Percentiles rank a stretch among this genome's conserved stretches.
These are phyloP conservation scores for Fabrea salina DNA, from an alignment of 169 alveolate genomes.

Conservation along the genomic window DNA sequence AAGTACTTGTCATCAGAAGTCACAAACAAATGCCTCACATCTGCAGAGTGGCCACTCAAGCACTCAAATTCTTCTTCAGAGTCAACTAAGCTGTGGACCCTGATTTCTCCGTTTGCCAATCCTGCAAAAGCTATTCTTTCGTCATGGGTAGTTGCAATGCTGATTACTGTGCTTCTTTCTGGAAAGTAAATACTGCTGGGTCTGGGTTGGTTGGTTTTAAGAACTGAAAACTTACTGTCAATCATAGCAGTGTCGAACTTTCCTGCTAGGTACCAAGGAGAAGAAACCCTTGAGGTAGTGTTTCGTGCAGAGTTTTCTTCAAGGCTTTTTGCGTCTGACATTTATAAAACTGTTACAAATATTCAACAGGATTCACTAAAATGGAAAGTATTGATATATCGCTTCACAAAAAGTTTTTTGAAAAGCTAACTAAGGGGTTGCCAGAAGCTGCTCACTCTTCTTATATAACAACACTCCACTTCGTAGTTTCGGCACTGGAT, in stretches of 20 bases:
- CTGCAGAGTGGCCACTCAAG: background rate
- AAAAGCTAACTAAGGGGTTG: background rate
- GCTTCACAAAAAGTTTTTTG: background rate
- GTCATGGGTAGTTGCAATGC: background rate
- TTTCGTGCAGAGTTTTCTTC: too few relatives aligned
- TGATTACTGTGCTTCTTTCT: background rate
- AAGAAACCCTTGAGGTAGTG: too few relatives aligned
- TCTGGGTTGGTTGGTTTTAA: background rate
- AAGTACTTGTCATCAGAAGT: background rate
- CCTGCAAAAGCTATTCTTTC: conserved; percentile 2
- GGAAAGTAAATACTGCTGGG: background rate
- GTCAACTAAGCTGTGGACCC: background rate
- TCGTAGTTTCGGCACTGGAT: background rate
- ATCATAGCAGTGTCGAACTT: too few relatives aligned
- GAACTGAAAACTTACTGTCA: too few relatives aligned
- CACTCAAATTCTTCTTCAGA: background rate
- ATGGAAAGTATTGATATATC: background rate
- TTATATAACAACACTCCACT: background rate
- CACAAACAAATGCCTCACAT: background rate
- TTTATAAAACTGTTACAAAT: too few relatives aligned
- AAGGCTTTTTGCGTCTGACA: too few relatives aligned
- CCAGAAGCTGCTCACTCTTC: conserved; percentile 25
- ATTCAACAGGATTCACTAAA: too few relatives aligned
- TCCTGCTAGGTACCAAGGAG: too few relatives aligned
- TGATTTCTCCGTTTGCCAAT: background rate